phyloP scores from a whole-genome alignment of 2,329 filamentous ascomycete genomes.

The Colletotrichum lini region DNA sequence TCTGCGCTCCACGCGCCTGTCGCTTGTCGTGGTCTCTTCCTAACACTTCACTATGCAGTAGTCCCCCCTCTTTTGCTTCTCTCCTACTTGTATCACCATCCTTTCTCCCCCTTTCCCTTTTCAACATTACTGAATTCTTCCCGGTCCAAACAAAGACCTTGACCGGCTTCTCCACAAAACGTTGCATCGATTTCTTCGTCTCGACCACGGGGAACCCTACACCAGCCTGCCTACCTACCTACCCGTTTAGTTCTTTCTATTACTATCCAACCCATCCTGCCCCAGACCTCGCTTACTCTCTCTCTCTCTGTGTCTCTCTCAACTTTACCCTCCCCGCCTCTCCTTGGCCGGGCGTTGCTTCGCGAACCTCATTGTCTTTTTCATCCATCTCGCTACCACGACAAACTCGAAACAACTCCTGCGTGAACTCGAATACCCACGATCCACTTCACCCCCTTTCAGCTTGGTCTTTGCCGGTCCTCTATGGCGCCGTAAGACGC shows the following conservation, averaged over 20 bases:
- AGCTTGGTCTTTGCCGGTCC: conserved; percentile 6
- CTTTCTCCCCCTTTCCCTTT: neutral
- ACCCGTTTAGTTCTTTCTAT: conserved; percentile 28
- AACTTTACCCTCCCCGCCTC: conserved; percentile 15
- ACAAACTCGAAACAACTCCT: conserved; percentile 8
- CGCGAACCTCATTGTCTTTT: neutral
- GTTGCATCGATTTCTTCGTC: conserved; percentile 39
- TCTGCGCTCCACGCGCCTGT: conserved; percentile 41
- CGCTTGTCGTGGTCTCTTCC: conserved; percentile 34
- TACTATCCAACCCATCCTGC: conserved; percentile 16
- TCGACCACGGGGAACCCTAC: conserved; percentile 35
- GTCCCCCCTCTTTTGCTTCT: neutral
- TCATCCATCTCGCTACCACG: conserved; percentile 1
- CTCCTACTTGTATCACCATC: conserved; percentile 9
- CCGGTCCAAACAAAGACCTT: conserved; percentile 19
- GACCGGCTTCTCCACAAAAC: conserved; percentile 37
- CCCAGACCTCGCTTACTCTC: neutral
- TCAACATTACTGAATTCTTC: neutral
- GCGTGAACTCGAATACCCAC: neutral
- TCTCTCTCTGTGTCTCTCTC: neutral
- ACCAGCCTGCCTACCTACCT: conserved; percentile 15
- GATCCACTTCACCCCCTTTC: conserved; percentile 16
- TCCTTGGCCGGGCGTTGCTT: conserved; percentile 22
- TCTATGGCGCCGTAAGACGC: conserved; percentile 40
- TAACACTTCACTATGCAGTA: conserved; percentile 7